Evolutionary conservation across 306 rosid species (phyloP).

Genomic region (Sophora flavescens): DNA sequence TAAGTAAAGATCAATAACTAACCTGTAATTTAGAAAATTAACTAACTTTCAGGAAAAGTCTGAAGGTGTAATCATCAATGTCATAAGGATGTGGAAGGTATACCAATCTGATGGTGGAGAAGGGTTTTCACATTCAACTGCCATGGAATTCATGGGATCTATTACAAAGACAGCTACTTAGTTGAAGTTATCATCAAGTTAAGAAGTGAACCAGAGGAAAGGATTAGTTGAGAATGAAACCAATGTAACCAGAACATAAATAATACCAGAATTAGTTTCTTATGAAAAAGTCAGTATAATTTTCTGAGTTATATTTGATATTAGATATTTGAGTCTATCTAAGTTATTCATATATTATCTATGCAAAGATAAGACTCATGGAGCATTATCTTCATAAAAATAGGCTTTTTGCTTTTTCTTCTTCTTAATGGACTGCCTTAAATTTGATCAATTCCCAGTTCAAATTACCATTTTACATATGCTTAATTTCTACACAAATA

Average conservation of each 20-base stretch:
- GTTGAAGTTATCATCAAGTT: too few species aligned
- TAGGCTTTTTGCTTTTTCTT: background rate
- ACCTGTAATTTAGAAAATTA: too few species aligned
- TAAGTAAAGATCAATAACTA: too few species aligned
- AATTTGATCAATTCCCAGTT: background rate
- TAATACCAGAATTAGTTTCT: background rate
- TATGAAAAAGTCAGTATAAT: background rate
- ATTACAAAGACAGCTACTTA: too few species aligned
- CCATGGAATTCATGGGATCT: too few species aligned
- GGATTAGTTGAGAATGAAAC: constrained; percentile 14
- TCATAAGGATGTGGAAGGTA: too few species aligned
- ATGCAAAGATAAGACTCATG: background rate
- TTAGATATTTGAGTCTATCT: constrained; percentile 7
- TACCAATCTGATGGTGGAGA: too few species aligned
- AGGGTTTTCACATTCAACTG: too few species aligned
- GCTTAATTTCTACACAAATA: too few species aligned
- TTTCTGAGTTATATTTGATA: constrained; percentile 6
- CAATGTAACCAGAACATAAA: constrained; percentile 24
- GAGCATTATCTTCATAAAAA: background rate
- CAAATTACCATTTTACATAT: background rate
- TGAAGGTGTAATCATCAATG: too few species aligned
- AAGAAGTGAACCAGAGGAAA: background rate
- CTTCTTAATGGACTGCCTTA: background rate
- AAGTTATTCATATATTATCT: background rate
- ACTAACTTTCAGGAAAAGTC: too few species aligned